Evolutionary conservation across 768 basidiomycete species (phyloP).

Genomic region (Termitomyces heimii): DNA sequence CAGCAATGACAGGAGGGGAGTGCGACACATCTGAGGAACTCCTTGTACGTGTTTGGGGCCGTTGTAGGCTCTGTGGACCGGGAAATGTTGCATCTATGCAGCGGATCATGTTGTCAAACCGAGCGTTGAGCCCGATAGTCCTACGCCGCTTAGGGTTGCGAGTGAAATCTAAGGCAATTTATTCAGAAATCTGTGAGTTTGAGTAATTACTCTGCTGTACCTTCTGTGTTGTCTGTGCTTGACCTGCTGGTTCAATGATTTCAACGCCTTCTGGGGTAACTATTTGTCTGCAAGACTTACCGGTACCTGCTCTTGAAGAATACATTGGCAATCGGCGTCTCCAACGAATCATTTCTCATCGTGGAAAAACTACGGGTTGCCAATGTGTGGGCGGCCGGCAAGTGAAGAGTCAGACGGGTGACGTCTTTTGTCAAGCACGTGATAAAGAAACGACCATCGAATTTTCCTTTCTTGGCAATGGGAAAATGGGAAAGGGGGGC

Average conservation of each 20-base stretch:
- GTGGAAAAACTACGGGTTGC: slow-evolving; percentile 13
- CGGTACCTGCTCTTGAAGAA: slow-evolving; percentile 14
- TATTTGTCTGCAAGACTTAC: slow-evolving; percentile 1
- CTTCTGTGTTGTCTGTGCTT: slow-evolving; percentile 5
- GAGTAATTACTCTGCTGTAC: background rate
- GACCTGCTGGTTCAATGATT: slow-evolving; percentile 7
- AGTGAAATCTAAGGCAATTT: background rate
- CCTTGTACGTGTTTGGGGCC: slow-evolving; percentile 30
- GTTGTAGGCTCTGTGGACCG: slow-evolving; percentile 15
- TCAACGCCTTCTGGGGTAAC: background rate
- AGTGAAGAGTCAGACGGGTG: background rate
- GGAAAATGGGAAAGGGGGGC: too few species aligned
- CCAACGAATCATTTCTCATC: slow-evolving; percentile 9
- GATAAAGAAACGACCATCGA: too few species aligned
- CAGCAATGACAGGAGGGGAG: background rate
- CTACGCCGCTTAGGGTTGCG: slow-evolving; percentile 40
- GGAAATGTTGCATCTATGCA: slow-evolving; percentile 41
- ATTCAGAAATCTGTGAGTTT: too few species aligned
- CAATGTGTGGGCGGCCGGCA: background rate
- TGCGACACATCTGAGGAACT: slow-evolving; percentile 33
- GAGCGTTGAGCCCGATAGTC: slow-evolving; percentile 45
- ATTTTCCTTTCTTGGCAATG: too few species aligned
- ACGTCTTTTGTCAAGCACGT: too few species aligned
- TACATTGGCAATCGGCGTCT: slow-evolving; percentile 10
- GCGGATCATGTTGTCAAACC: slow-evolving; percentile 65